phyloP scores from a whole-genome alignment of 164 flowering plant species.

The Annona cherimola region DNA sequence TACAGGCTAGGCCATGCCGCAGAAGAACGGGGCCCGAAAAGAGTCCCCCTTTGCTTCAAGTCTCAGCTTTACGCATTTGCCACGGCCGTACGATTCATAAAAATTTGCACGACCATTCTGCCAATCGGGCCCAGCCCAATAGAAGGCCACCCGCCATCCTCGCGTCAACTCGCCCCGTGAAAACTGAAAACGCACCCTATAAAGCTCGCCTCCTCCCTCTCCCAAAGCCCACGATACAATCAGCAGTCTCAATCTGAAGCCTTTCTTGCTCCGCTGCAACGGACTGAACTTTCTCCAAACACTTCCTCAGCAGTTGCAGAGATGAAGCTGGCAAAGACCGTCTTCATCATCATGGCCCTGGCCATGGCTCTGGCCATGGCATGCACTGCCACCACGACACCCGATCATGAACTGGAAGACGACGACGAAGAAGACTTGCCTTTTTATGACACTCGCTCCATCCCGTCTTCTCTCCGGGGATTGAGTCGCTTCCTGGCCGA shows the following conservation, averaged over 20 bases:
- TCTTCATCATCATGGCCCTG: constrained; percentile 10
- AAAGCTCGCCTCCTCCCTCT: neutral
- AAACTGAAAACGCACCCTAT: neutral
- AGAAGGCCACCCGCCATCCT: neutral
- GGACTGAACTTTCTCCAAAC: neutral
- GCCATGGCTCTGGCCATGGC: constrained; percentile 1
- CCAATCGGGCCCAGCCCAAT: neutral
- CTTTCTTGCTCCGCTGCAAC: neutral
- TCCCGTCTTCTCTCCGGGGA: constrained; percentile 7
- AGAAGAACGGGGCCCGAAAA: too few relatives aligned
- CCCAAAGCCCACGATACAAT: neutral
- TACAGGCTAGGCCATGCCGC: too few relatives aligned
- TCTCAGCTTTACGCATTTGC: too few relatives aligned
- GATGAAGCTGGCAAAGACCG: constrained; percentile 8
- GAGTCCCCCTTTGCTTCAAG: too few relatives aligned
- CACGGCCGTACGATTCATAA: too few relatives aligned
- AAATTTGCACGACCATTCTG: too few relatives aligned
- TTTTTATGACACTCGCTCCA: too few relatives aligned
- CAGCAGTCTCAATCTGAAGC: neutral
- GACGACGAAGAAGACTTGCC: neutral
- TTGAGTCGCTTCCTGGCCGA: constrained; percentile 8
- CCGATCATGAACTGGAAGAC: neutral
- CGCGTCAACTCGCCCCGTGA: neutral
- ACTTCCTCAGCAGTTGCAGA: neutral
- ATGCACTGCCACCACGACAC: neutral